A percentile compares a stretch with the other conserved stretches of the same genome.
Conservation (phyloP, 208 protist genomes). For the Acanthamoeba sp. region DNA sequence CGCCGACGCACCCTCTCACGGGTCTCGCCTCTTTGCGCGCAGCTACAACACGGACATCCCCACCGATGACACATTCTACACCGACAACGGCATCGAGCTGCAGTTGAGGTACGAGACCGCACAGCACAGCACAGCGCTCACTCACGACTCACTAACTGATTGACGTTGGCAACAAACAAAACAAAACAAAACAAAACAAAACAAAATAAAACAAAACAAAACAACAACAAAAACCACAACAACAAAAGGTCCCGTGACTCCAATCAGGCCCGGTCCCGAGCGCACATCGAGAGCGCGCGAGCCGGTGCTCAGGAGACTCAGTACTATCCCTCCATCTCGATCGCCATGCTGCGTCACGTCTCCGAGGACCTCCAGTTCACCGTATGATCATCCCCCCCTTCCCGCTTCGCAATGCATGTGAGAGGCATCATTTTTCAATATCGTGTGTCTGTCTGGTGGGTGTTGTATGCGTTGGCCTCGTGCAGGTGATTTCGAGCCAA, state of each 20-base stretch:
- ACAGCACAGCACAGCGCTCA: background rate
- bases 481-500: constrained; percentile 60
- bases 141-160: too few relatives aligned
- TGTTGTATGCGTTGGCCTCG: background rate
- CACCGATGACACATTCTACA: background rate
- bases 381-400: background rate
- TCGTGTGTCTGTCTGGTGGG: background rate
- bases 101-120: background rate
- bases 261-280: constrained; percentile 20
- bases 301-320: constrained; percentile 18
- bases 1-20: background rate
- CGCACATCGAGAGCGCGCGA: background rate
- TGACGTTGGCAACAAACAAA: background rate
- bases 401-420: too few relatives aligned
- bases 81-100: constrained; percentile 66
- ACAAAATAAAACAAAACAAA: too few relatives aligned
- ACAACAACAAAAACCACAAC: too few relatives aligned
- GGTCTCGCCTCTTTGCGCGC: background rate
- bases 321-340: constrained; percentile 73
- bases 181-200: too few relatives aligned
- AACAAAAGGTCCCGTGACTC: background rate
- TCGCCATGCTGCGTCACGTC: background rate
- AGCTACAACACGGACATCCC: constrained; percentile 17
- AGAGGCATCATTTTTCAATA: background rate
- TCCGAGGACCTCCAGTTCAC: background rate